Evolutionary conservation across 345 rosid genomes (phyloP), one percentile per base, ranked within the genome.

Genomic region (Luvunga scandens): DNA sequence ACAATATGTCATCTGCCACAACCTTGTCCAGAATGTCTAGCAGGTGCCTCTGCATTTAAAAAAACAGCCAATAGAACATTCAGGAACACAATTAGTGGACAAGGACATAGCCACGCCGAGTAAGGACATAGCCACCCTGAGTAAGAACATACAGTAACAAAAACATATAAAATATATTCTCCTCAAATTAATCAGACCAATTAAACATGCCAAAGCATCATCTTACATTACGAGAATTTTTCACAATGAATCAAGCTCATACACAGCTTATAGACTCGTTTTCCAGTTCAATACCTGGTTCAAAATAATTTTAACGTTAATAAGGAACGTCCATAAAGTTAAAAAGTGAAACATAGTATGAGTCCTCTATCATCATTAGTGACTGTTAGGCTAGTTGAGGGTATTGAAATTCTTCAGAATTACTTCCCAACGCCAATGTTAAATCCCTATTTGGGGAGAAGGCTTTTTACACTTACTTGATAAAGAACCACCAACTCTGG

Each of bases 21-120:
- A 90, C 72, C 79, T 85, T 90, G 85, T 94, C 92, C 31, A 93
- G 80, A 77, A 93, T 83, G 77, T 86, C 90, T 38, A 93, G 21
- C 4, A 94, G 87, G 30, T 81, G 94, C 77, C 85, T 85, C 97
- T 93, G 93, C 80, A 84, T 83, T 79, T 21, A 27, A 77, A 75
- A 16, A 75, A 63, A 72, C 62, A 81, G 62, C 59, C 36, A 64
- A 74, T 59, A 30, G 38, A 9, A 36, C 4, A 34, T 60, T 75
- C 27, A 78, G 77, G 76, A 7, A 75, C 9, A 57, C 13, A 1
- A 61, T 18, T 60, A 73, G n/a, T 33, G 16, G 65, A 33, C 1
- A n/a, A 19, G 24, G 66, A 4, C 48, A n/a, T 30, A 57, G 66
- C 50, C 30, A 57, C 7, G 56, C 55, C 6, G 9, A 13, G 30